phyloP scores from a whole-genome alignment of 805 yeast genomes.

The Tetrapisispora fleetii region DNA sequence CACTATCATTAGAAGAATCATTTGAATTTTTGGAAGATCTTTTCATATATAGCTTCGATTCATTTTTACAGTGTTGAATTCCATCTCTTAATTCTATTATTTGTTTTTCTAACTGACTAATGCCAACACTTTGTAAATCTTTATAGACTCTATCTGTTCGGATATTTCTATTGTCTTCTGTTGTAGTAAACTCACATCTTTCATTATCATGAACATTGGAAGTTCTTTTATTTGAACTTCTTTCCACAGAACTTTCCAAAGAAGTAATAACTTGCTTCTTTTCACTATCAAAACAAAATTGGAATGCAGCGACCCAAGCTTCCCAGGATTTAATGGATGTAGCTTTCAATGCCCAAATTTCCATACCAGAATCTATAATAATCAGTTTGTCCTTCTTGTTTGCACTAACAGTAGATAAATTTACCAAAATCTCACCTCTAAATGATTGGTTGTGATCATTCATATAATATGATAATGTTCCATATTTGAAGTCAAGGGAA shows the following conservation, averaged over 20 bases:
- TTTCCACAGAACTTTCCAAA: neutral
- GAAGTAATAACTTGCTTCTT: neutral
- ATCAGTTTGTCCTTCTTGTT: slow-evolving; percentile 57
- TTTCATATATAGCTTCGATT: neutral
- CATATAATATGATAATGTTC: slow-evolving; percentile 71
- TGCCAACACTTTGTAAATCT: neutral
- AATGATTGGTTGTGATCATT: slow-evolving; percentile 57
- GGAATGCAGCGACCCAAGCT: slow-evolving; percentile 76
- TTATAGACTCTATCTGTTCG: neutral
- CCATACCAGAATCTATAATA: slow-evolving; percentile 88
- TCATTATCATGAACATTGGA: neutral
- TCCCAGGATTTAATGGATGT: slow-evolving; percentile 54
- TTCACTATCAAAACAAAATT: slow-evolving; percentile 27
- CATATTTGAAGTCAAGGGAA: slow-evolving; percentile 69
- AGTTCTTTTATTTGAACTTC: neutral
- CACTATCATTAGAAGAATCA: neutral
- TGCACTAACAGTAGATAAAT: slow-evolving; percentile 73
- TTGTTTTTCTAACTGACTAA: neutral
- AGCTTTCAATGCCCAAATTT: slow-evolving; percentile 82
- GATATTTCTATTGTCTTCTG: neutral
- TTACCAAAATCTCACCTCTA: slow-evolving; percentile 88
- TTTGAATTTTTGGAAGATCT: neutral
- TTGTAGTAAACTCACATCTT: neutral
- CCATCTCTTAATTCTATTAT: neutral
- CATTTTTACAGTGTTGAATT: neutral